A percentile compares a stretch with the other conserved stretches of the same genome.
These are phyloP conservation scores for Clonostachys byssicola DNA, from an alignment of 2,329 filamentous ascomycete species.

Conservation along the genomic window DNA sequence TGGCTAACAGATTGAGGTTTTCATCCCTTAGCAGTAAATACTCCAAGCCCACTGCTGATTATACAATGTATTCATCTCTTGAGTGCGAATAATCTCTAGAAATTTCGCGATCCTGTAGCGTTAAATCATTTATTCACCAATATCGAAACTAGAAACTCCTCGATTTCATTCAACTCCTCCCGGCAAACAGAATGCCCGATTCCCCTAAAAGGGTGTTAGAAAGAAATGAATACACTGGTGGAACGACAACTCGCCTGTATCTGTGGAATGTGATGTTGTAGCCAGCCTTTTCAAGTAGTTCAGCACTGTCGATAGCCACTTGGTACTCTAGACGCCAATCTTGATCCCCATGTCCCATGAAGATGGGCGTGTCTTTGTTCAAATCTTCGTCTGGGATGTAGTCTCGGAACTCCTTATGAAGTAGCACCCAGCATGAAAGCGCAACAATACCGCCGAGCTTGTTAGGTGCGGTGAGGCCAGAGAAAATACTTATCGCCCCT, in stretches of 20 bases:
- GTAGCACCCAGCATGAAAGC: conserved; percentile 75
- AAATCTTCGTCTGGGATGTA: conserved; percentile 31
- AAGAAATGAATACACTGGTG: too few relatives aligned
- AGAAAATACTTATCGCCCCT: conserved; percentile 80
- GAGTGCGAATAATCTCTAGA: too few relatives aligned
- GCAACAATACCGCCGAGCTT: conserved; percentile 85
- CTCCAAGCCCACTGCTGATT: too few relatives aligned
- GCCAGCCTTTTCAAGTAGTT: conserved; percentile 64
- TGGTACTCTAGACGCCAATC: conserved; percentile 70
- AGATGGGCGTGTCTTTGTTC: conserved; percentile 71
- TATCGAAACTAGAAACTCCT: conserved; percentile 42
- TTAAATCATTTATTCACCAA: too few relatives aligned
- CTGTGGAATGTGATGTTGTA: conserved; percentile 72
- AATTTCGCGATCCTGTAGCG: too few relatives aligned
- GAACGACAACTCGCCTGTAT: conserved; percentile 55
- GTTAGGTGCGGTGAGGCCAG: conserved; percentile 66
- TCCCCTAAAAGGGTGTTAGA: conserved; percentile 34
- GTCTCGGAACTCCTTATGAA: conserved; percentile 42
- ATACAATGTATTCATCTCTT: too few relatives aligned
- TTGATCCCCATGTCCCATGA: conserved; percentile 81
- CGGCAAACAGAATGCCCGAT: conserved; percentile 74
- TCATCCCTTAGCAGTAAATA: too few relatives aligned
- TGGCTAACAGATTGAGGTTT: too few relatives aligned
- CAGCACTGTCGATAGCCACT: conserved; percentile 64
- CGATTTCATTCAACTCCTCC: conserved; percentile 79